A percentile compares a stretch with the other conserved stretches of the same genome.
Evolutionary conservation across 139 green algal genomes (phyloP).

Genomic region (Coelastrella sp.): DNA sequence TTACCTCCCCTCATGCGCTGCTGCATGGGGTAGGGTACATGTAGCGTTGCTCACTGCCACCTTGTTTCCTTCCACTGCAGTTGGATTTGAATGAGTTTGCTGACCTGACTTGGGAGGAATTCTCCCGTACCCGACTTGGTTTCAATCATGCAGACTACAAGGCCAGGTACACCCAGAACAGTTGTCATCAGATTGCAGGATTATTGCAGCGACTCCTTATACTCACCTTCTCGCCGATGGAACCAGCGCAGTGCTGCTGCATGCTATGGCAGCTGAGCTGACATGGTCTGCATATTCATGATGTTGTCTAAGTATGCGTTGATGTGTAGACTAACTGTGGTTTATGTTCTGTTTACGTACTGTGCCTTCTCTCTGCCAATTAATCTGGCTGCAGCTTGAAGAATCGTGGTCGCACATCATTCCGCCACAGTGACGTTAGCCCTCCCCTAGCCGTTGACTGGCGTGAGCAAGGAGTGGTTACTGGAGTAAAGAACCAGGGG

Average conservation of each 20-base stretch:
- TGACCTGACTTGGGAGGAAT: constrained; percentile 93
- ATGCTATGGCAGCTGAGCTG: no score
- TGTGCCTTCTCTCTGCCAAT: not conserved
- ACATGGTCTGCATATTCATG: no score
- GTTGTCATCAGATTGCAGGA: no score
- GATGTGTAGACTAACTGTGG: no score
- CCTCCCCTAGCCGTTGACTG: constrained; percentile 79
- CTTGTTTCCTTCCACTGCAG: constrained; percentile 39
- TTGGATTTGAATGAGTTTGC: constrained; percentile 88
- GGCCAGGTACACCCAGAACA: no score
- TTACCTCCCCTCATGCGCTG: no score
- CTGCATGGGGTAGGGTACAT: no score
- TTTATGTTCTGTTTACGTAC: no score
- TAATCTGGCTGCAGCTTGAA: not conserved
- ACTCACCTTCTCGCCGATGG: not conserved
- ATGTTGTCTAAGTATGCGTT: no score
- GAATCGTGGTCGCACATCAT: constrained; percentile 42
- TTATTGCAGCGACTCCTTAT: not conserved
- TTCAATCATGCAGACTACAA: constrained; percentile 41
- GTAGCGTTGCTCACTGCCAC: no score
- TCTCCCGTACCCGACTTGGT: constrained; percentile 74
- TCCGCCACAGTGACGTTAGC: constrained; percentile 68
- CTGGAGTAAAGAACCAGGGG: constrained; percentile 94
- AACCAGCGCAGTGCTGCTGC: no score
- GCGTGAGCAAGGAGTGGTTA: constrained; percentile 84